Evolutionary conservation across 2,329 filamentous ascomycete genomes (phyloP), one percentile per base, ranked within the genome.

Genomic region (Calonectria henricotiae): DNA sequence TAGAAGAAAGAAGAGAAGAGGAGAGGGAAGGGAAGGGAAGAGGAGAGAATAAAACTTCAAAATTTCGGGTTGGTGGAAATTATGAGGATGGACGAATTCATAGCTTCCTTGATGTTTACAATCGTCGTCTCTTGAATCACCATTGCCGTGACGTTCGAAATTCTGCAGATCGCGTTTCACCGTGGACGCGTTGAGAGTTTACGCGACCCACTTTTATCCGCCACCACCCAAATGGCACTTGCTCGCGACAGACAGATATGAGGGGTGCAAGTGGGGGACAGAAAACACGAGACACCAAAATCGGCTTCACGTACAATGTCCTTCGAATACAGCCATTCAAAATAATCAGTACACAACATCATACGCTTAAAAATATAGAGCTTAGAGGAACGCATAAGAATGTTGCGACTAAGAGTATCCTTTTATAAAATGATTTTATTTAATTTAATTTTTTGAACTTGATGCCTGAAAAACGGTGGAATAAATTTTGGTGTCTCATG

Each of bases 171-270:
- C 77, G 77, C 77, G 77, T 76, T 68, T 67, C 46, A 30, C 23
- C 20, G 43, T 49, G 66, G 73, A 79, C 77, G 77, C 77, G 77
- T 78, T 79, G 76, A 79, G 77, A 78, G 77, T 70, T 69, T 27
- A 1, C 27, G 23, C 12, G 72, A 23, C 54, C 75, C 76, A 78
- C 68, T 72, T 66, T 73, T 66, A 43, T 63, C 39, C 37, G 54
- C 49, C 25, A 44, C 63, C 25, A 44, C 37, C 4, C 20, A 2
- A 13, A 20, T 25, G 13, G 47, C 32, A 15, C 13, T 5, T 49
- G 46, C 35, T 15, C 23, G 25, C 6, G 43, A 25, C 44, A 11
- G 43, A 25, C 44, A 11, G 4, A 27, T 47, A 30, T 30, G 27
- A 30, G 27, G 27, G 27, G 27, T 20, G 20, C 20, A 20, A 20